Percentiles rank a stretch among this genome's conserved stretches.
Conservation (phyloP, 495 filamentous ascomycete species). For the Aspergillus campestris region DNA sequence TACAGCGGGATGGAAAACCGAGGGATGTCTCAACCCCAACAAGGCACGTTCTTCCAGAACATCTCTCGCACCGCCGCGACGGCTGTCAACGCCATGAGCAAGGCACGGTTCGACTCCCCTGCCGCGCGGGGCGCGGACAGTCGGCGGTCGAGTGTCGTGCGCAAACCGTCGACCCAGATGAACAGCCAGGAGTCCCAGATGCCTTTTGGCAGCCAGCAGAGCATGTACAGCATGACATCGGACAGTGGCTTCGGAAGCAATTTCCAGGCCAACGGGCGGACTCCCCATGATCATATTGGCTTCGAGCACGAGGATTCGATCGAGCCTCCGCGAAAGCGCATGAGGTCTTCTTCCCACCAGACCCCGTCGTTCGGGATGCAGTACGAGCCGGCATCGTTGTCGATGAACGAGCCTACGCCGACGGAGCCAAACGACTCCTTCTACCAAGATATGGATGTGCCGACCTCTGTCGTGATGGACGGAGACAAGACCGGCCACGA, state of each 20-base stretch:
- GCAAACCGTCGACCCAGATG: conserved; percentile 52
- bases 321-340: conserved; percentile 82
- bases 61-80: conserved; percentile 88
- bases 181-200: conserved; percentile 54
- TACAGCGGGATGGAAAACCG: conserved; percentile 64
- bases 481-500: conserved; percentile 51
- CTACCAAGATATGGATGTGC: conserved; percentile 50
- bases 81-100: conserved; percentile 90
- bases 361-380: conserved; percentile 30
- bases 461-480: conserved; percentile 39
- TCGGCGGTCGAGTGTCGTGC: conserved; percentile 39
- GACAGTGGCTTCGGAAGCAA: conserved; percentile 55
- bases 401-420: conserved; percentile 52
- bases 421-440: conserved; percentile 87
- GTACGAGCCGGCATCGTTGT: conserved; percentile 33
- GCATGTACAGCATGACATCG: conserved; percentile 53
- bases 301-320: conserved; percentile 46
- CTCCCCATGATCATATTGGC: conserved; percentile 40
- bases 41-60: conserved; percentile 90
- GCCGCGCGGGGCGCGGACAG: conserved; percentile 49
- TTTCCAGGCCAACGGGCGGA: conserved; percentile 27
- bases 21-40: conserved; percentile 50
- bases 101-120: conserved; percentile 86
- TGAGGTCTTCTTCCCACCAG: conserved; percentile 47
- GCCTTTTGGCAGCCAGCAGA: conserved; percentile 56